Evolutionary conservation across 2,329 filamentous ascomycete species (phyloP), one percentile per base, ranked within the genome.

Genomic region (Colletotrichum sp.): DNA sequence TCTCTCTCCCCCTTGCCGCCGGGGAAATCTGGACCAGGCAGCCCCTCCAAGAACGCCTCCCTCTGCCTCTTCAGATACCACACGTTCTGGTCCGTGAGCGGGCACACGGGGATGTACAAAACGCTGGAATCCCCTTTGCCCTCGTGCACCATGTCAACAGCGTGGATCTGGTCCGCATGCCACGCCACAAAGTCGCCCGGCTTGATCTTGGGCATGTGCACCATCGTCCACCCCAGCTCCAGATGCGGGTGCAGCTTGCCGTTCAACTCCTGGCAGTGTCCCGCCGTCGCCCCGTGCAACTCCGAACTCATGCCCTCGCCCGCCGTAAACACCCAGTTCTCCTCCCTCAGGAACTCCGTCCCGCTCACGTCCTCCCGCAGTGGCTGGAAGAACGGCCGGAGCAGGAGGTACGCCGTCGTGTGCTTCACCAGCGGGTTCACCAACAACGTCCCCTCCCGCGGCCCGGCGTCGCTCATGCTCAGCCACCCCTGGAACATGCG

Each of bases 401-500:
- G 89, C 1, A 98, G 88, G 57, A 92, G 90, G 79, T 98, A 98
- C 0, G 93, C 92, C 0, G 94, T 97, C 0, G 94, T 91, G 68
- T 94, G 89, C 76, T 90, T 89, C 59, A 97, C 84, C 66, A 97
- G 86, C 1, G 96, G 96, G 78, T 96, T 96, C 3, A 98, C 93
- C 57, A 94, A 87, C 66, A 98, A 83, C 0, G 95, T 97, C 1
- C 96, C 96, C 84, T 98, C 92, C 7, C 88, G 87, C 0, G 94
- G 94, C 0, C 88, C 91, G 0, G 91, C 93, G n/a, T 86, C 84
- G 72, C 93, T 95, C 88, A 98, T 93, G 73, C 90, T 90, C 66
- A 98, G 83, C 96, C 96, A 98, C 21, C 95, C 96, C 83, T 98
- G 96, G 82, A 94, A 96, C 88, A 95, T 93, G 51, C 96, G 90